Evolutionary conservation across 352 stramenopile genomes (phyloP).

Genomic region (Hyaloperonospora brassicae): DNA sequence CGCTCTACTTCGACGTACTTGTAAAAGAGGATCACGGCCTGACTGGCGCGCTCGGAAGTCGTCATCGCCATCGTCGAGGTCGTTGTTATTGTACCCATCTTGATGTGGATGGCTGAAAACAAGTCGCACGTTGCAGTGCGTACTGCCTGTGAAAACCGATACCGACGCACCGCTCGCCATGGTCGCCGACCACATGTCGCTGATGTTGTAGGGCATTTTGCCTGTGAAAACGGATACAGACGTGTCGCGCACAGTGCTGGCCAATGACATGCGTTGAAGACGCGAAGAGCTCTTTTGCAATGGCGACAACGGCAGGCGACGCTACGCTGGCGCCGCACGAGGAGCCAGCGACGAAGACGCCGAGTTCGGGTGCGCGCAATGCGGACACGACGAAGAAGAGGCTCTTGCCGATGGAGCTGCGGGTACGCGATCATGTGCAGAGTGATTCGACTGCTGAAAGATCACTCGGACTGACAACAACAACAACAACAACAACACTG

Average conservation of each 20-base stretch:
- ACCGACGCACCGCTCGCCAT: background rate
- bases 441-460: conserved; percentile 7
- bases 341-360: conserved; percentile 5
- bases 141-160: conserved; percentile 3
- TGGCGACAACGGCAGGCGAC: conserved; percentile 9
- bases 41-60: conserved; percentile 13
- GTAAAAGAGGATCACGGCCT: conserved; percentile 69
- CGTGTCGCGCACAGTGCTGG: background rate
- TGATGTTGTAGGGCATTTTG: too few species aligned
- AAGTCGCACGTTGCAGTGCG: conserved; percentile 2
- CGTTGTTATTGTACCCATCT: background rate
- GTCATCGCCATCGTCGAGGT: conserved; percentile 7
- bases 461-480: conserved; percentile 2
- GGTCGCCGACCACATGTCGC: too few species aligned
- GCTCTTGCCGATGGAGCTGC: conserved; percentile 61
- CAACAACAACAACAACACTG: too few species aligned
- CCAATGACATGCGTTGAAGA: conserved; percentile 3
- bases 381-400: conserved; percentile 37
- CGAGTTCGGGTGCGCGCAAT: conserved; percentile 15
- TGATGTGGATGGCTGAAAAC: conserved; percentile 11
- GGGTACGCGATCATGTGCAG: conserved; percentile 27
- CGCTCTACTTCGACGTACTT: conserved; percentile 53
- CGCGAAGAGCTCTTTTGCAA: conserved; percentile 12
- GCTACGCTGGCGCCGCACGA: conserved; percentile 10
- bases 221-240: too few species aligned